phyloP scores from a whole-genome alignment of 108 stramenopile genomes.

The Pseudonitzschia pungens region DNA sequence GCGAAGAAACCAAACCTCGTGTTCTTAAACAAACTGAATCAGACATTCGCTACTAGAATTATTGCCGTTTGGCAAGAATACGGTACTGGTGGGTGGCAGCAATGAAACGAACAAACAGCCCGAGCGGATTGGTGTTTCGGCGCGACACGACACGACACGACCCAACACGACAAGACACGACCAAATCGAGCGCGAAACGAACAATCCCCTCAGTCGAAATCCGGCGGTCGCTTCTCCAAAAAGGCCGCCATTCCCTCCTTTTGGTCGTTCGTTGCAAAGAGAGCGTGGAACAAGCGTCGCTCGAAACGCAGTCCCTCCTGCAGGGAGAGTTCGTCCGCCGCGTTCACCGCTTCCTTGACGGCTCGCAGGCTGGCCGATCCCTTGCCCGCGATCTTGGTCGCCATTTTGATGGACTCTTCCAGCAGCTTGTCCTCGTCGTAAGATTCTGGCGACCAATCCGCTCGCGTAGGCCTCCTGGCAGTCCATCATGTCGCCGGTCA shows the following conservation, averaged over 20 bases:
- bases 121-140: no score
- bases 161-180: no score
- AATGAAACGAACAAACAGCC: no score
- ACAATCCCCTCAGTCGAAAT: slow-evolving; percentile 60
- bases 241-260: slow-evolving; percentile 98
- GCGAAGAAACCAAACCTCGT: no score
- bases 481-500: slow-evolving; percentile 91
- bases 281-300: slow-evolving; percentile 93
- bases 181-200: no score
- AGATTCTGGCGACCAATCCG: slow-evolving; percentile 92
- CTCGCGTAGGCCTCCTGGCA: slow-evolving; percentile 87
- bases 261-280: slow-evolving; percentile 97
- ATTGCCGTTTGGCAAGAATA: no score
- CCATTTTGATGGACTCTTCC: slow-evolving; percentile 90
- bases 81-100: no score
- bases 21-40: no score
- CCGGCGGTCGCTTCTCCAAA: slow-evolving; percentile 84
- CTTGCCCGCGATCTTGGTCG: slow-evolving; percentile 85
- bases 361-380: slow-evolving; percentile 79
- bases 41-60: no score
- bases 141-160: no score
- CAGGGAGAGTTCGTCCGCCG: slow-evolving; percentile 91
- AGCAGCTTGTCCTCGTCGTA: slow-evolving; percentile 73
- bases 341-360: slow-evolving; percentile 97
- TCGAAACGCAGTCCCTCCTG: slow-evolving; percentile 94